Evolutionary conservation across 768 basidiomycete genomes (phyloP), one percentile per base, ranked within the genome.

Genomic region (Tremella mesenterica): DNA sequence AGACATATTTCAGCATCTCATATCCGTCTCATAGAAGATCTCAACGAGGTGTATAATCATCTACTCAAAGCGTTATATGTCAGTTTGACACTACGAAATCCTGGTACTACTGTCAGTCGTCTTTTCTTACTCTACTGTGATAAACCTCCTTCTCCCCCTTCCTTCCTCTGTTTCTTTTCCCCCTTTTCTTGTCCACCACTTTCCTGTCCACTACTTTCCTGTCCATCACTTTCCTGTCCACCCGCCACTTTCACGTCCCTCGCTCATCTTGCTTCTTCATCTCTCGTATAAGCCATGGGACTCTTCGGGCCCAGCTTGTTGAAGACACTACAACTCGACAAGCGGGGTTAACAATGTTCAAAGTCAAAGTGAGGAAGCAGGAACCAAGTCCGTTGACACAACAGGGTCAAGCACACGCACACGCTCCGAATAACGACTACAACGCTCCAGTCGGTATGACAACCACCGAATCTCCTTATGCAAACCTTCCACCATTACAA

Each of bases 41-140:
- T 77, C 9, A 81, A 85, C 67, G 92, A 96, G 72, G 73, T 86
- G 21, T 84, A 82, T 68, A 91, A 85, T 72, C 91, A 96, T 71
- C 73, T 83, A 33, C 69, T 87, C 49, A 88, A 96, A 61, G 78
- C 80, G 12, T 81, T 91, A 60, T 79, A 79, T 21, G 81, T 85
- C 12, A 83, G 79, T 49, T 73, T 88, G 57, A 79, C 78, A 44
- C 73, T 83, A 54, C 53, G 69, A 34, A 59, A 67, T 16, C 21
- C 13, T 34, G 34, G 20, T 41, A 18, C 58, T 38, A 30, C 18
- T 44, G 13, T 28, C 25, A 36, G 33, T 36, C 33, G 10, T 12
- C 33, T 18, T 36, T 36, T 10, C n/a, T n/a, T n/a, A n/a, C n/a
- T n/a, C n/a, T n/a, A n/a, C n/a, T n/a, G n/a, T n/a, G n/a, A n/a